Base-by-base conservation (phyloP, 192 early-diverging fungal species). In the Mortierella antarctica region DNA sequence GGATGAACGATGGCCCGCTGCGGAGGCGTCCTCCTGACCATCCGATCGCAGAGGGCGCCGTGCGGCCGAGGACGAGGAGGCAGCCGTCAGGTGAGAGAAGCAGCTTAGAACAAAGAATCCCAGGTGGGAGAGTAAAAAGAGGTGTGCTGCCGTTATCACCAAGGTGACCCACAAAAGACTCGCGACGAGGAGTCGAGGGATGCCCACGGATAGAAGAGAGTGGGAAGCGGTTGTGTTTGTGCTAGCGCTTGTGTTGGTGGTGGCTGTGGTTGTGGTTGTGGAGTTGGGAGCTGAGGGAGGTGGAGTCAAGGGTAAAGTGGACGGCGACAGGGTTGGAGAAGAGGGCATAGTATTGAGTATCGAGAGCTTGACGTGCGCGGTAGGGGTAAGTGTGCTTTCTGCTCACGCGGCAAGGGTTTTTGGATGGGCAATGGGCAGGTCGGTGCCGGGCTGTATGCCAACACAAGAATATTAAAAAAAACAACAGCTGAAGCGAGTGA, bases 91-190 rank as follows among this genome's bases (percentile, higher is more conserved):
- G 48, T 68, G 77, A 8, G 70, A 80, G 40, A 80, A 80, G 53
- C 77, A 80, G 11, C 68, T 72, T 59, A 80, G 64, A 44, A 80
- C 65, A 31, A 71, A 56, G 49, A 80, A 80, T 40, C 77, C 77
- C 46, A 80, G 14, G 59, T 70, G 77, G 13, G 70, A 67, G 52
- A 80, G 59, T 2, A 80, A 45, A 31, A 80, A 71, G 18, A 80
- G 65, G 20, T 80, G 77, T 17, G 70, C 70, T 20, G 70, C 68
- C 0, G 77, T 72, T 44, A 80, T 46, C 1, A 80, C 69, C 0
- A 80, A 46, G 15, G 76, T 80, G 58, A 80, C 55, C 76, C 76
- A 80, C 3, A 80, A 59, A 15, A 71, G 15, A 5, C 69, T 64
- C 7, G 76, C 70, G 13, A 80, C 44, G 31, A 80, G 15, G n/a